Evolutionary conservation across 2,329 filamentous ascomycete species (phyloP), one percentile per base, ranked within the genome.

Genomic region (Trichoderma polysporum): DNA sequence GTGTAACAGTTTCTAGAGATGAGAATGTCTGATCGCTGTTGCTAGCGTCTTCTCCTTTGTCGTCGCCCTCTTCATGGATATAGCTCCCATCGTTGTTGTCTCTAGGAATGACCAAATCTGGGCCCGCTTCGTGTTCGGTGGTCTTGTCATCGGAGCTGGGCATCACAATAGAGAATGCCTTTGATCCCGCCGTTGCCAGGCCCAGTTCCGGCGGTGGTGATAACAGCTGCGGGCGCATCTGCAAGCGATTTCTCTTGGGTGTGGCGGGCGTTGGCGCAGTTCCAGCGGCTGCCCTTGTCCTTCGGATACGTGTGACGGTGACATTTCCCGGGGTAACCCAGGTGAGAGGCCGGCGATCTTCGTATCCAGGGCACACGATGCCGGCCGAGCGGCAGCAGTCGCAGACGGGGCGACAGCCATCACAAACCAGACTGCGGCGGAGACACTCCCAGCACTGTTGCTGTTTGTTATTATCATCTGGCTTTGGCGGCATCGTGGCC

Each of bases 401-500:
- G 70, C 79, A 81, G 47, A 72, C 70, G 4, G 79, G 79, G 12
- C 68, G 73, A 15, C 69, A 70, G 17, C 74, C 76, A 68, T 81
- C 79, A 67, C 79, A 81, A n/a, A 79, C 77, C 5, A 80, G 68
- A 4, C 74, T 70, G 1, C 78, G 77, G 17, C 79, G 76, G 25
- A 73, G 76, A 65, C 79, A 81, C 68, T 81, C 79, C 79, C 79
- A 81, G 69, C 79, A 81, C 59, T 79, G 77, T 12, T 39, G 35
- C 19, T 29, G 33, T 22, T 58, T 58, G n/a, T 13, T 25, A n/a
- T 12, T 25, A 3, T 17, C 13, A 15, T 17, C 35, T 29, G 19
- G 0, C 12, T 41, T 29, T 41, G 35, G 35, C 8, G 54, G 35
- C 54, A 58, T 58, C 13, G 25, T 41, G 35, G 7, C 3, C 19